phyloP scores from a whole-genome alignment of 176 grass and related monocot species.

The Ampelocalamus luodianensis region DNA sequence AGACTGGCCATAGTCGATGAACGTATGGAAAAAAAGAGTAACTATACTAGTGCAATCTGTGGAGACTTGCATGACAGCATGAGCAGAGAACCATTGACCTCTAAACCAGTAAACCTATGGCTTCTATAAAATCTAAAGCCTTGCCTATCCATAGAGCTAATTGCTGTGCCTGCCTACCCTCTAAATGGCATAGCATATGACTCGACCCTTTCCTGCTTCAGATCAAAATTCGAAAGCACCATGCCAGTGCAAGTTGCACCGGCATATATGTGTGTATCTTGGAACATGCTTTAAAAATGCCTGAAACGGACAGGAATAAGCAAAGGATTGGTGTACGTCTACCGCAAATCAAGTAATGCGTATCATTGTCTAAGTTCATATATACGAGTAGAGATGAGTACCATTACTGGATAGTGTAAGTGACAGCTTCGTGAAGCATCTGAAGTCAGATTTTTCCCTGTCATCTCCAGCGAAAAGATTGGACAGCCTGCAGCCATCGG shows the following conservation, averaged over 20 bases:
- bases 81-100: slow-evolving; percentile 32
- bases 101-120: not conserved
- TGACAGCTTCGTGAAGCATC: slow-evolving; percentile 60
- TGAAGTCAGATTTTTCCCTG: slow-evolving; percentile 41
- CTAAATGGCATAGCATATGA: not conserved
- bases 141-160: not conserved
- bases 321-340: not conserved
- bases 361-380: not conserved
- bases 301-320: slow-evolving; percentile 50
- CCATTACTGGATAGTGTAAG: slow-evolving; percentile 26
- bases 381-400: not conserved
- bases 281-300: slow-evolving; percentile 52
- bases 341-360: not conserved
- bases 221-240: slow-evolving; percentile 56
- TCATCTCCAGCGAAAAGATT: slow-evolving; percentile 47
- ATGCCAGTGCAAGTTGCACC: slow-evolving; percentile 41
- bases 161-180: slow-evolving; percentile 12
- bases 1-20: slow-evolving; percentile 17
- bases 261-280: slow-evolving; percentile 43
- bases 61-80: slow-evolving; percentile 2
- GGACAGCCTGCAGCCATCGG: slow-evolving; percentile 44
- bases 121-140: slow-evolving; percentile 5
- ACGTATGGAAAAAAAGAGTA: not conserved
- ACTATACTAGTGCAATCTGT: slow-evolving; percentile 26
- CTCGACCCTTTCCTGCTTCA: slow-evolving; percentile 31